Evolutionary conservation across 306 rosid genomes (phyloP), one percentile per base, ranked within the genome.

Genomic region (Senna tora): DNA sequence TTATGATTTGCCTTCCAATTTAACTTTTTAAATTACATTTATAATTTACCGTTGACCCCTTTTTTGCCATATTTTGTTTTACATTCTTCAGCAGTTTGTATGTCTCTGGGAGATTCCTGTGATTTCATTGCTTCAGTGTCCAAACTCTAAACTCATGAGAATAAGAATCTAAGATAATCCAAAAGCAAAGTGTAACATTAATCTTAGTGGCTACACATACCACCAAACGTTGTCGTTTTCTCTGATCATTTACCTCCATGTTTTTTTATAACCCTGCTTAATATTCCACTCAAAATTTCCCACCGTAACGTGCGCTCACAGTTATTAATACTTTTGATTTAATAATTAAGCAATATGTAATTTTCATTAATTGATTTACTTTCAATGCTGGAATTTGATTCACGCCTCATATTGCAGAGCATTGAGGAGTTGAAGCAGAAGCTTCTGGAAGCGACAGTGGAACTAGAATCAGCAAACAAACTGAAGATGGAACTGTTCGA

Each of bases 341-440:
- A 36, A 2, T 36, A 36, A 1, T 36, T 33, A n/a, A n/a, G n/a
- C n/a, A 25, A 25, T 25, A 25, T 25, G 3, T 25, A 25, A 25
- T 3, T 25, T 25, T 25, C 30, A 25, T 25, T 25, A 25, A 25
- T 25, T 25, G 30, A 3, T 25, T 25, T 25, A 25, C 30, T 25
- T 25, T 25, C 30, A 3, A 25, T 25, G 30, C 3, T 1, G 30
- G 3, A 25, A 25, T 25, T 25, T 25, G 30, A 25, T 25, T 25
- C 30, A 25, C 30, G 30, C 30, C 3, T 25, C 63, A 33, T 74
- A 77, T 46, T 50, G 12, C 85, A 93, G 97, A 78, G 45, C 36
- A 69, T 77, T 32, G 87, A 77, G 1, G 95, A 89, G 9, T 71
- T 91, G 76, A 88, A 74, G 73, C 84, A 88, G 76, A 82, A 79